A percentile compares a stretch with the other conserved stretches of the same genome.
Evolutionary conservation across 192 early-diverging fungal genomes (phyloP).

Genomic region (Chytriomyces sp.): DNA sequence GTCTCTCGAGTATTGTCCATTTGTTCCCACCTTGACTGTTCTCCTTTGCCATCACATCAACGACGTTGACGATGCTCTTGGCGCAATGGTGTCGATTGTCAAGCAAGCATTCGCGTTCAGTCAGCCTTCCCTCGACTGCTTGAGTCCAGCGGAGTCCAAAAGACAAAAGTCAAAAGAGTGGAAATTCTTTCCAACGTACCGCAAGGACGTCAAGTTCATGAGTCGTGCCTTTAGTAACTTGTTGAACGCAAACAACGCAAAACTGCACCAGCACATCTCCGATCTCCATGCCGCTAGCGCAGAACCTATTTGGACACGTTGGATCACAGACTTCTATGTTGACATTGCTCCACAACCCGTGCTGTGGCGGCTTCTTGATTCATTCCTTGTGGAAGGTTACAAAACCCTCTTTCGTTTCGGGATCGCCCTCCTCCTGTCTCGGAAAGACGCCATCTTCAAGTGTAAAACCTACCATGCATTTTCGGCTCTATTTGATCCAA

Average conservation of each 20-base stretch:
- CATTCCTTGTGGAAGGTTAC: slow-evolving; percentile 49
- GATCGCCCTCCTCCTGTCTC: slow-evolving; percentile 28
- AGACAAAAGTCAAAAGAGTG: slow-evolving; percentile 29
- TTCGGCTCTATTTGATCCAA: slow-evolving; percentile 12
- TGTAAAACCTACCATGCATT: slow-evolving; percentile 9
- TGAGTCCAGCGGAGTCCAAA: background rate
- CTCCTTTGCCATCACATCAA: slow-evolving; percentile 47
- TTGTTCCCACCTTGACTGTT: slow-evolving; percentile 35
- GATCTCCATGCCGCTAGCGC: slow-evolving; percentile 29
- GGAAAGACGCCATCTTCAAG: slow-evolving; percentile 28
- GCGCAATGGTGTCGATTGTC: slow-evolving; percentile 40
- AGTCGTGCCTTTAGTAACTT: slow-evolving; percentile 46
- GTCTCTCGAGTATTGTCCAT: slow-evolving; percentile 49
- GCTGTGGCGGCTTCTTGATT: slow-evolving; percentile 47
- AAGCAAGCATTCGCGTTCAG: slow-evolving; percentile 32
- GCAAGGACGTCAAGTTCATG: slow-evolving; percentile 48
- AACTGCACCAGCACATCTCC: slow-evolving; percentile 38
- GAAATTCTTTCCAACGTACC: slow-evolving; percentile 47
- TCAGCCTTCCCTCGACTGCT: background rate
- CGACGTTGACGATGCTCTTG: slow-evolving; percentile 38
- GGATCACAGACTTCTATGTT: slow-evolving; percentile 45
- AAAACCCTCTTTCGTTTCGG: slow-evolving; percentile 45
- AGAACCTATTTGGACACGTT: slow-evolving; percentile 45
- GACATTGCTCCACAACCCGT: slow-evolving; percentile 38
- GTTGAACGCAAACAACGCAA: slow-evolving; percentile 31